Percentiles rank a stretch among this genome's conserved stretches.
Conservation (phyloP, 1,284 basidiomycete species). For the Cryptococcus depauperatus region DNA sequence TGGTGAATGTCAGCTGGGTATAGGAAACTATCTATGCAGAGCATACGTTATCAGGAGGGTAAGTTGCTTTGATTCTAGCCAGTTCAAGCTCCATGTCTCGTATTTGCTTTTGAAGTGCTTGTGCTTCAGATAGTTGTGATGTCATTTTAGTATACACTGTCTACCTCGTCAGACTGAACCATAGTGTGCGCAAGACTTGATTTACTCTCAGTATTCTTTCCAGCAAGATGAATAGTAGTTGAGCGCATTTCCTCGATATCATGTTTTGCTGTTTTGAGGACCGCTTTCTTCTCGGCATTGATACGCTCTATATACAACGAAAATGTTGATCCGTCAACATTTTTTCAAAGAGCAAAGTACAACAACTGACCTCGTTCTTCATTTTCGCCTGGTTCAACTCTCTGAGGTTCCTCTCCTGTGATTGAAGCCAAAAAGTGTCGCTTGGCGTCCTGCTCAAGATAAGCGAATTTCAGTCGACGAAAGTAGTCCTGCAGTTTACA, state of each 20-base stretch:
- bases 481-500: constrained; percentile 56
- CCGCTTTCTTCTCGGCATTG: constrained; percentile 63
- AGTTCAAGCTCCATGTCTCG: constrained; percentile 69
- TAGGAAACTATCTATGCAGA: background rate
- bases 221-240: constrained; percentile 49
- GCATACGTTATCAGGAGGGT: constrained; percentile 52
- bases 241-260: constrained; percentile 55
- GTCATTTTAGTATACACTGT: constrained; percentile 29
- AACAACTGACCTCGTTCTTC: constrained; percentile 48
- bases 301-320: constrained; percentile 35
- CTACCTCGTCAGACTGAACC: background rate
- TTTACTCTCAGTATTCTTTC: constrained; percentile 30
- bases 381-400: constrained; percentile 65
- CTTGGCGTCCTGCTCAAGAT: constrained; percentile 78
- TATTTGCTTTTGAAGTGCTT: constrained; percentile 60
- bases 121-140: constrained; percentile 52
- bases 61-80: constrained; percentile 64
- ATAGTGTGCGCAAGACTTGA: background rate
- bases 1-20: constrained; percentile 31
- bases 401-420: constrained; percentile 66
- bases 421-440: constrained; percentile 74
- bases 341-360: background rate
- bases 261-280: constrained; percentile 57
- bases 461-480: constrained; percentile 75
- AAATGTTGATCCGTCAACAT: background rate